Evolutionary conservation across 2,329 filamentous ascomycete genomes (phyloP), one percentile per base, ranked within the genome.

Genomic region (Aureobasidium pullulans): DNA sequence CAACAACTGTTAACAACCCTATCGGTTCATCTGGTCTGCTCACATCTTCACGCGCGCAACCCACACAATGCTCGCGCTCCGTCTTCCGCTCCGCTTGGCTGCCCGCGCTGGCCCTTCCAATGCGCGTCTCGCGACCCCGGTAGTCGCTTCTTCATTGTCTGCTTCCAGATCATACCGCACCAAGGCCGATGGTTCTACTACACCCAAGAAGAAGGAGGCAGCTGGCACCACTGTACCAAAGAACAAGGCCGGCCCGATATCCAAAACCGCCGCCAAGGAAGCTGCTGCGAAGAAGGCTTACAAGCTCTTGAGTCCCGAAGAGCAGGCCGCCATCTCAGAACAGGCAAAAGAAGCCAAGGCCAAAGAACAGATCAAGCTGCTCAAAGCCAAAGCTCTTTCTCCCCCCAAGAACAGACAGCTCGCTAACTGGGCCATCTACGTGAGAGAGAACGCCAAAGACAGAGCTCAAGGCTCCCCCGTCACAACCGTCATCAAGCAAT

Each of bases 381-480:
- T 75, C 50, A 74, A 73, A 63, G 64, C 65, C 62, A 65, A 62
- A 44, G 75, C 75, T 2, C 68, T 79, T 10, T 8, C 13, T 23
- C 40, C 47, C 32, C 57, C 47, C 9, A 34, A n/a, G 2, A 15
- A 39, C 40, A 44, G 31, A 29, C 37, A 29, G 16, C 0, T 64
- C 2, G 64, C 53, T 16, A 66, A 70, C 23, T 72, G 65, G 61
- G 59, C 60, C 6, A 60, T 64, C 16, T 76, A 68, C 64, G 29
- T 69, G 2, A 31, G 49, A 23, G 72, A 75, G 44, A 65, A 65
- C 37, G 47, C 28, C 9, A 57, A 43, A 4, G 7, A 13, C 28
- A 42, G 16, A n/a, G 15, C 23, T 4, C 11, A 9, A 2, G 31
- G 9, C 7, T 10, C 34, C 19, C 7, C 6, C 15, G 56, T 49